Evolutionary conservation across 495 filamentous ascomycete species (phyloP).

Genomic region (Tetracladium setigerum): DNA sequence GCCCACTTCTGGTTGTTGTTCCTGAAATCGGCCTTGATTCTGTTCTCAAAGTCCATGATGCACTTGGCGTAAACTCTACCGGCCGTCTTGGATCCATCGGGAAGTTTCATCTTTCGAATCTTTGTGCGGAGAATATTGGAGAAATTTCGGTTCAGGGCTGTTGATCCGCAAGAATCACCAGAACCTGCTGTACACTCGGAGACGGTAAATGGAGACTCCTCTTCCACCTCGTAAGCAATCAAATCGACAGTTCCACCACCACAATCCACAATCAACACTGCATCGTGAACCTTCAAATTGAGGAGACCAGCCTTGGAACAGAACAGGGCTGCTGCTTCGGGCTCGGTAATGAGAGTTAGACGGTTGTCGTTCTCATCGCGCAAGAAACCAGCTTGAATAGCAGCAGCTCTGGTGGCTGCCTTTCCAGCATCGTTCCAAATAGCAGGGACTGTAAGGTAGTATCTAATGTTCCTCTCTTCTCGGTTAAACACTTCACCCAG

Average conservation of each 20-base stretch:
- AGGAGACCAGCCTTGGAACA: constrained; percentile 67
- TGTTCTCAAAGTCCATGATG: constrained; percentile 76
- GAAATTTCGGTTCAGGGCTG: constrained; percentile 67
- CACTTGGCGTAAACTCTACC: constrained; percentile 71
- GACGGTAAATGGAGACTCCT: constrained; percentile 67
- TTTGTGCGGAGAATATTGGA: constrained; percentile 68
- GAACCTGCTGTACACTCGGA: constrained; percentile 70
- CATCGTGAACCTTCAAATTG: constrained; percentile 67
- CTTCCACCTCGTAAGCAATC: constrained; percentile 71
- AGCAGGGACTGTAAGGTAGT: constrained; percentile 66
- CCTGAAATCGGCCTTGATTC: constrained; percentile 74
- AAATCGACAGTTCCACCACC: constrained; percentile 70
- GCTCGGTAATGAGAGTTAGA: constrained; percentile 63
- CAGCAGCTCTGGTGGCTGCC: constrained; percentile 62
- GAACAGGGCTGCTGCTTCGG: constrained; percentile 65
- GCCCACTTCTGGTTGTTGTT: constrained; percentile 76
- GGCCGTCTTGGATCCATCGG: constrained; percentile 66
- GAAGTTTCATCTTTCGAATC: constrained; percentile 72
- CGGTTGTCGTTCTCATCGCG: constrained; percentile 70
- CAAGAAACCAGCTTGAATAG: constrained; percentile 68
- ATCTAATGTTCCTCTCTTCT: constrained; percentile 67
- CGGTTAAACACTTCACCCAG: constrained; percentile 69
- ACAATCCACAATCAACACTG: constrained; percentile 68
- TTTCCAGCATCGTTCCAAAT: constrained; percentile 75
- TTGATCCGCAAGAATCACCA: constrained; percentile 68